Base-by-base conservation (phyloP, 345 rosid genomes). In the Sonneratia alba region DNA sequence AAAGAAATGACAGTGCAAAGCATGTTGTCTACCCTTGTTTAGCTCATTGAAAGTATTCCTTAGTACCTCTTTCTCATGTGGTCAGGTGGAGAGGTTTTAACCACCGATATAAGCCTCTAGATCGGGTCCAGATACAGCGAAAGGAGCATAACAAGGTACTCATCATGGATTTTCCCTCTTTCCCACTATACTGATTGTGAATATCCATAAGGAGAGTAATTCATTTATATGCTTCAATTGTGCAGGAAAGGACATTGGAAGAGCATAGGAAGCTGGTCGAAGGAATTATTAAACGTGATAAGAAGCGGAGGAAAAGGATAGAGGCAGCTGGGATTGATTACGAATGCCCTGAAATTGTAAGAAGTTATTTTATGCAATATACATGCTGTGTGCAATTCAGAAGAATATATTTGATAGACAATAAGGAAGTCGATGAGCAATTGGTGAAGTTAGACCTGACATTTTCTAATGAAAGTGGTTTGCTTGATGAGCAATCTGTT, bases 261-360 rank as follows among this genome's bases (percentile, higher is more conserved):
- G 99, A 87, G 75, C 94, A 92, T 73, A 87, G 77, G 69, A 92
- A 92, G 73, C 47, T 88, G 87, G 82, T 92, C 51, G 82, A 81
- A 51, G 87, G 82, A 81, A 89, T 95, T 67, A 55, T 87, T 67
- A 87, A 90, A 83, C 78, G 82, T 40, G 93, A 84, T 77, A 73
- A 81, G 79, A 92, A 79, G 75, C 83, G 93, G 70, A 79, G 81
- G 56, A 89, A 83, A 84, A 90, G 67, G 79, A 90, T 95, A 76
- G 86, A 82, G 68, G 94, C 86, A 16, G 96, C 94, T 69, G 96
- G 96, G 66, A 83, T 95, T 71, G 94, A 89, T 36, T 94, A 89
- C 69, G 92, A 85, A 64, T 92, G 92, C 86, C 97, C 99, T 0
- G 89, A 83, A 77, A 86, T 95, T 66, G 97, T 95, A 88, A 88